These are phyloP conservation scores for Bullera alba DNA, from an alignment of 768 basidiomycete genomes.

Conservation along the genomic window DNA sequence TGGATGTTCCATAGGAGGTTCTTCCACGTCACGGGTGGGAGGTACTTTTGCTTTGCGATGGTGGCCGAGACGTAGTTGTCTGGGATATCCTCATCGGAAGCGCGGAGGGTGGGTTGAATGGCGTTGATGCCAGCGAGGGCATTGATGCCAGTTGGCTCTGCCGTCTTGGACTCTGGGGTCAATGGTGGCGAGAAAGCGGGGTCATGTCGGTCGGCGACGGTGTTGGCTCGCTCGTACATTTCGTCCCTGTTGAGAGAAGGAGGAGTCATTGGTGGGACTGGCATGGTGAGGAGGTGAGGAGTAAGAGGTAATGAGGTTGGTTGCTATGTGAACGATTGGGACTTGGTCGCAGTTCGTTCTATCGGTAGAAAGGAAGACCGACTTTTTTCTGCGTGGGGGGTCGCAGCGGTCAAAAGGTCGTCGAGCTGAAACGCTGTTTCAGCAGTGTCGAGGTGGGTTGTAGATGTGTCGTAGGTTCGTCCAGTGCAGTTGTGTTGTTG, in stretches of 20 bases:
- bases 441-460: no score
- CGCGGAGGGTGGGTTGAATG: constrained; percentile 36
- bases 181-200: constrained; percentile 38
- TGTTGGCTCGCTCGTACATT: not conserved
- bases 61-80: constrained; percentile 78
- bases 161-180: constrained; percentile 23
- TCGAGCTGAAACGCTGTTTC: no score
- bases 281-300: not conserved
- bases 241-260: not conserved
- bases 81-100: constrained; percentile 52
- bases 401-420: no score
- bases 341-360: no score
- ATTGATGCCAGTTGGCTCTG: constrained; percentile 18
- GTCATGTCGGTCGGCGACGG: constrained; percentile 26
- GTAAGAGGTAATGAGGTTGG: not conserved
- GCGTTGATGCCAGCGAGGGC: constrained; percentile 24
- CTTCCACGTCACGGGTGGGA: constrained; percentile 61
- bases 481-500: no score
- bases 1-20: constrained; percentile 57
- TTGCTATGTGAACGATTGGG: no score
- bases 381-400: no score
- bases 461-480: no score
- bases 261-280: not conserved
- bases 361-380: no score
- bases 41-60: constrained; percentile 59